Base-by-base conservation (phyloP, 257 asterid genomes). In the Cynanchum wilfordii region DNA sequence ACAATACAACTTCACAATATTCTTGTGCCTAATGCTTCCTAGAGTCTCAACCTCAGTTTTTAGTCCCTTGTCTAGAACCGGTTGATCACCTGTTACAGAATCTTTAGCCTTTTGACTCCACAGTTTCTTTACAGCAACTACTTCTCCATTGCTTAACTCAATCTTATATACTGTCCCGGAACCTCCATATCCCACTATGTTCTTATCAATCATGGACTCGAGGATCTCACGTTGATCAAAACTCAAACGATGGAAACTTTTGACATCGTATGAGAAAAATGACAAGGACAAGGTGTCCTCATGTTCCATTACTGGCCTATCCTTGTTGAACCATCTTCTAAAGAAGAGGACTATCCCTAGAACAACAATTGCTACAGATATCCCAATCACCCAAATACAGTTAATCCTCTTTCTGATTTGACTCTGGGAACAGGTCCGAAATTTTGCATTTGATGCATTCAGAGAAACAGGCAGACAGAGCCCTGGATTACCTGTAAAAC, bases 151-250 rank as follows among this genome's bases (percentile, higher is more conserved):
- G 58, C 82, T 86, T 27, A 91, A 78, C 82, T 89, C 94, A 17
- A 92, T 83, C 78, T 77, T 86, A 83, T 95, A 95, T 0, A 95
- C 99, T 0, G 97, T 85, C 27, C 99, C 97, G 0, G 99, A 95
- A 20, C 99, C 98, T 47, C 99, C 98, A 64, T 87, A 92, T 10
- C 99, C 99, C n/a, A 95, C 95, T 6, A 95, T 87, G 85, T 95
- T 95, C 63, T 92, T 86, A 38, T 95, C 98, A 2, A 90, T 88
- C 90, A 95, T 77, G 52, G 93, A 88, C 3, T 87, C 97, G 8
- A 86, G 62, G 59, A 95, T 90, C 81, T 95, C 98, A 0, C 90
- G 82, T 40, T 86, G 92, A 52, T 92, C 96, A 36, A 95, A 91
- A 71, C 89, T 89, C 42, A 90, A 22, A 0, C 91, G 89, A 65